Conservation (phyloP, 352 stramenopile genomes). For the Globisporangium emineosum region DNA sequence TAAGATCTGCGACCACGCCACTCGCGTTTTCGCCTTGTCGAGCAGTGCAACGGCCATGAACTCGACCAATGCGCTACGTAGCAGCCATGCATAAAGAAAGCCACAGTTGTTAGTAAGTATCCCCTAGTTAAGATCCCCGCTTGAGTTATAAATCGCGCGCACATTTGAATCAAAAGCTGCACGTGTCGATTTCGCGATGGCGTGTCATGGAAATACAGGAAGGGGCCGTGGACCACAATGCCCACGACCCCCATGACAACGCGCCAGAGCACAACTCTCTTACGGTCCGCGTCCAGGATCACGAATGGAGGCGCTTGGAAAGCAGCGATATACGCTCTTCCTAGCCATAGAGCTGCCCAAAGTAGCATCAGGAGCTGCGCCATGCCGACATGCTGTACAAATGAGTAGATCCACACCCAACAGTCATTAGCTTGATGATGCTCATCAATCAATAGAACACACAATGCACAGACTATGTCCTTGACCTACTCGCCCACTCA, state of each 20-base stretch:
- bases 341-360: slow-evolving; percentile 42
- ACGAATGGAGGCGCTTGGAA: background rate
- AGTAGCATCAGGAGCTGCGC: slow-evolving; percentile 27
- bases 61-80: slow-evolving; percentile 29
- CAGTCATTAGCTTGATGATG: no score
- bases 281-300: background rate
- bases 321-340: slow-evolving; percentile 19
- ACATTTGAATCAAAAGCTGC: slow-evolving; percentile 21
- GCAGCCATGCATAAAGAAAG: background rate
- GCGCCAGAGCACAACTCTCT: slow-evolving; percentile 14
- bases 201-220: slow-evolving; percentile 5
- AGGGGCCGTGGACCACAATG: background rate
- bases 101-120: background rate
- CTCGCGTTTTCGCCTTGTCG: slow-evolving; percentile 9
- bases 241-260: slow-evolving; percentile 2
- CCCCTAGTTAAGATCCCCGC: background rate
- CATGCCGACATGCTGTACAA: slow-evolving; percentile 24
- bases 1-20: slow-evolving; percentile 18
- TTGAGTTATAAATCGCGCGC: no score
- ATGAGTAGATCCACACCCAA: background rate
- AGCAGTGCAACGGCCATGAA: slow-evolving; percentile 19
- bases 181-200: slow-evolving; percentile 1
- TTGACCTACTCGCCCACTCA: slow-evolving; percentile 15
- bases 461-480: no score
- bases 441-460: no score